These are phyloP conservation scores for Candida ponderosae DNA, from an alignment of 805 yeast genomes.

Conservation along the genomic window DNA sequence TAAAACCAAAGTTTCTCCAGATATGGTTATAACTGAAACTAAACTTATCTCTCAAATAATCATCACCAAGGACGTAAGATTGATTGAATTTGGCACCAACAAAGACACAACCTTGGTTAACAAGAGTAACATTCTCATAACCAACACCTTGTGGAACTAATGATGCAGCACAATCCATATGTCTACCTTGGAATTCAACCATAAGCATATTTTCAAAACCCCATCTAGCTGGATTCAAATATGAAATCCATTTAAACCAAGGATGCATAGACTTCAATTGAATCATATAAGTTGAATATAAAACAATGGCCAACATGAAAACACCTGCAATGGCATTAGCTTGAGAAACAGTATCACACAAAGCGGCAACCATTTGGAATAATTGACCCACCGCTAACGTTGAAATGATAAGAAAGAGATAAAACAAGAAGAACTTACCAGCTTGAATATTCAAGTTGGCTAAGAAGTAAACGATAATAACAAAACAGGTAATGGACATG, in stretches of 20 bases:
- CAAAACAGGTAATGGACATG: slow-evolving; percentile 34
- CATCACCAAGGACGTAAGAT: slow-evolving; percentile 47
- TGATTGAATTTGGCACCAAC: slow-evolving; percentile 55
- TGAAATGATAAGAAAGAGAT: slow-evolving; percentile 35
- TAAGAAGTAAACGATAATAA: slow-evolving; percentile 50
- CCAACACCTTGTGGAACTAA: slow-evolving; percentile 55
- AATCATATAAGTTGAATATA: slow-evolving; percentile 62
- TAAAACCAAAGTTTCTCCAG: slow-evolving; percentile 78
- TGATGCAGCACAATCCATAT: slow-evolving; percentile 44
- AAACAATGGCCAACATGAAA: slow-evolving; percentile 36
- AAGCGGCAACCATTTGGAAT: slow-evolving; percentile 47
- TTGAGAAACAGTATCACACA: slow-evolving; percentile 38
- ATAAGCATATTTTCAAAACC: slow-evolving; percentile 58
- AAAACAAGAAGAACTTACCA: slow-evolving; percentile 46
- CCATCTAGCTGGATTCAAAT: slow-evolving; percentile 48
- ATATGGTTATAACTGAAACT: slow-evolving; percentile 47
- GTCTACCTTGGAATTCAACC: slow-evolving; percentile 54
- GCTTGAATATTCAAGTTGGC: slow-evolving; percentile 39
- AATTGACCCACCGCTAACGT: slow-evolving; percentile 41
- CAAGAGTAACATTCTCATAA: slow-evolving; percentile 31
- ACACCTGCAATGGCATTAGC: slow-evolving; percentile 60
- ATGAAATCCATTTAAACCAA: slow-evolving; percentile 67
- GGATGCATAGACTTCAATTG: slow-evolving; percentile 55
- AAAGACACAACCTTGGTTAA: slow-evolving; percentile 46
- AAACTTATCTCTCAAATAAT: slow-evolving; percentile 41